These are phyloP conservation scores for Beauveria medogensis DNA, from an alignment of 2,329 filamentous ascomycete genomes.

Conservation along the genomic window DNA sequence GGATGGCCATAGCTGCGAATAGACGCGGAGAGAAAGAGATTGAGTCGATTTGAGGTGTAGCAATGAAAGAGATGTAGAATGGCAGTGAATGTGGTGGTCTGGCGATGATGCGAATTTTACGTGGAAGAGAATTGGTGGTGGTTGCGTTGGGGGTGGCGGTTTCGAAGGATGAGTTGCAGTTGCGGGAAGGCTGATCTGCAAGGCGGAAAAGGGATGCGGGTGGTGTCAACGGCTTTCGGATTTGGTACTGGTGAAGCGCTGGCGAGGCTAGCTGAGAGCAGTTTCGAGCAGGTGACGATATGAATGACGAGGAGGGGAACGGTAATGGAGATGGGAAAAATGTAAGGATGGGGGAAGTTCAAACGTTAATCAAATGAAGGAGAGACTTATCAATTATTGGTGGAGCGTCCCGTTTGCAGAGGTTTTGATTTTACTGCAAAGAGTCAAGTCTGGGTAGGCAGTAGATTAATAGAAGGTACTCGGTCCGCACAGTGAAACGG, in stretches of 20 bases:
- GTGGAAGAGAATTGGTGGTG: not conserved
- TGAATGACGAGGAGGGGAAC: not conserved
- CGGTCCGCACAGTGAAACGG: not conserved
- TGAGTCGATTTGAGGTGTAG: not conserved
- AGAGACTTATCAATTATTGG: not conserved
- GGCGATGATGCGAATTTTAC: not conserved
- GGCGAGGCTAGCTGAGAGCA: not conserved
- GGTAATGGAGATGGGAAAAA: not conserved
- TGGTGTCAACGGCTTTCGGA: slow-evolving; percentile 6
- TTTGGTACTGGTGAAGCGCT: not conserved
- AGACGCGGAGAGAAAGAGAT: not conserved
- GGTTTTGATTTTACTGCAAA: not conserved
- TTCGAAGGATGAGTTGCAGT: not conserved
- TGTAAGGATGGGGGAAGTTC: not conserved
- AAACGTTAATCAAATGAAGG: not conserved
- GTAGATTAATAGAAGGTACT: not conserved
- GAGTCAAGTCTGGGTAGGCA: not conserved
- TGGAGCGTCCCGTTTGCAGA: slow-evolving; percentile 3
- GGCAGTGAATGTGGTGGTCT: not conserved
- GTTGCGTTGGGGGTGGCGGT: not conserved
- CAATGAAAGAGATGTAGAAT: not conserved
- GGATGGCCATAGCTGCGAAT: slow-evolving; percentile 32
- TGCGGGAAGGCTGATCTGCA: slow-evolving; percentile 1
- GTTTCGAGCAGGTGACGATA: not conserved
- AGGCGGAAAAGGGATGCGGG: not conserved